A percentile compares a stretch with the other conserved stretches of the same genome.
phyloP scores from a whole-genome alignment of 352 stramenopile genomes.

The Phytophthora megakarya region DNA sequence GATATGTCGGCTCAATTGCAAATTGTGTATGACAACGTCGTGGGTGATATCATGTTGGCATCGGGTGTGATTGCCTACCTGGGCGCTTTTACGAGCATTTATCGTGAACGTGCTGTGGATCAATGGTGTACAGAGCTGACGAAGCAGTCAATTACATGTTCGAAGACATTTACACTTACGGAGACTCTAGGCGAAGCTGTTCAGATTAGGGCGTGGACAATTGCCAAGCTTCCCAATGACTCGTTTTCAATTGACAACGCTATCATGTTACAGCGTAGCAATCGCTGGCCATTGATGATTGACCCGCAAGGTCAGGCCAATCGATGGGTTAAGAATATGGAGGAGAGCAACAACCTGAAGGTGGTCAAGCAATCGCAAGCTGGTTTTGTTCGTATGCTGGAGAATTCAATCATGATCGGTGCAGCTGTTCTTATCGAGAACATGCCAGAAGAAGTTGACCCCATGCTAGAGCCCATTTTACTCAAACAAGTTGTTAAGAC shows the following conservation, averaged over 20 bases:
- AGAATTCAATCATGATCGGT: constrained; percentile 96
- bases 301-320: constrained; percentile 96
- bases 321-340: constrained; percentile 96
- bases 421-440: constrained; percentile 94
- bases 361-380: constrained; percentile 94
- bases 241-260: constrained; percentile 96
- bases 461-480: constrained; percentile 93
- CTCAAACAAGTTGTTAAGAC: constrained; percentile 93
- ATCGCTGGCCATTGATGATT: constrained; percentile 97
- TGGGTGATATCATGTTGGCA: constrained; percentile 93
- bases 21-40: constrained; percentile 90
- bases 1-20: constrained; percentile 89
- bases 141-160: constrained; percentile 81
- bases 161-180: constrained; percentile 77
- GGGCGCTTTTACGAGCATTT: constrained; percentile 92
- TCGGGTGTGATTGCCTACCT: constrained; percentile 95
- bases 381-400: constrained; percentile 94
- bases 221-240: constrained; percentile 95
- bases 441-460: constrained; percentile 93
- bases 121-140: constrained; percentile 80
- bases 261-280: constrained; percentile 92
- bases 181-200: constrained; percentile 92
- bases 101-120: constrained; percentile 88
- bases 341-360: constrained; percentile 89
- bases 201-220: constrained; percentile 93